Evolutionary conservation across 2,329 filamentous ascomycete genomes (phyloP).

Genomic region (Leptosphaerulina australis): DNA sequence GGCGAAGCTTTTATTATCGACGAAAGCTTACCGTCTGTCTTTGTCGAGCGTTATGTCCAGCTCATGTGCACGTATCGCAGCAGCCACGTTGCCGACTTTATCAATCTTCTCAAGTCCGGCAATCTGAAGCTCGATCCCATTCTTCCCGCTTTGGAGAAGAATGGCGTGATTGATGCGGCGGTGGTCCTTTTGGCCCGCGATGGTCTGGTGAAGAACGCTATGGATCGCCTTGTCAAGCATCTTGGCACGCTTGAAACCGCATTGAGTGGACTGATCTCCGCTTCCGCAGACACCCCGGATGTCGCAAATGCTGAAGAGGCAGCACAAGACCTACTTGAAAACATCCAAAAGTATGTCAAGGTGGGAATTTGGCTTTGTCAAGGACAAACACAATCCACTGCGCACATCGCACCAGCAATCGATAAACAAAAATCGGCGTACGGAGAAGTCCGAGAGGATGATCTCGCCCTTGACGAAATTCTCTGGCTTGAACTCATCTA

Average conservation of each 20-base stretch:
- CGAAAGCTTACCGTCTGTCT: constrained; percentile 55
- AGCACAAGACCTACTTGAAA: constrained; percentile 74
- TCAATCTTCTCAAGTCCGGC: constrained; percentile 74
- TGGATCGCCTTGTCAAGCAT: constrained; percentile 83
- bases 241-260: constrained; percentile 79
- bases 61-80: constrained; percentile 90
- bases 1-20: constrained; percentile 15
- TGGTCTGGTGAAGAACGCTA: constrained; percentile 80
- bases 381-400: constrained; percentile 71
- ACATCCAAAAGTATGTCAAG: constrained; percentile 85
- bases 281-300: constrained; percentile 62
- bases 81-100: constrained; percentile 81
- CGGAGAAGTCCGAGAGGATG: constrained; percentile 59
- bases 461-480: constrained; percentile 65
- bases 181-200: constrained; percentile 89
- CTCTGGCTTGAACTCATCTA: constrained; percentile 72
- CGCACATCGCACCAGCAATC: constrained; percentile 47
- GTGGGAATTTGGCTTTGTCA: constrained; percentile 97
- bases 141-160: constrained; percentile 85
- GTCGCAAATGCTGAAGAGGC: constrained; percentile 66
- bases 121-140: constrained; percentile 81
- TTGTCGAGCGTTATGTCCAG: constrained; percentile 84
- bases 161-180: constrained; percentile 88
- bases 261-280: constrained; percentile 73
- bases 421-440: constrained; percentile 41